Evolutionary conservation across 2,329 filamentous ascomycete species (phyloP), one percentile per base, ranked within the genome.

Genomic region (Fonsecaea erecta): DNA sequence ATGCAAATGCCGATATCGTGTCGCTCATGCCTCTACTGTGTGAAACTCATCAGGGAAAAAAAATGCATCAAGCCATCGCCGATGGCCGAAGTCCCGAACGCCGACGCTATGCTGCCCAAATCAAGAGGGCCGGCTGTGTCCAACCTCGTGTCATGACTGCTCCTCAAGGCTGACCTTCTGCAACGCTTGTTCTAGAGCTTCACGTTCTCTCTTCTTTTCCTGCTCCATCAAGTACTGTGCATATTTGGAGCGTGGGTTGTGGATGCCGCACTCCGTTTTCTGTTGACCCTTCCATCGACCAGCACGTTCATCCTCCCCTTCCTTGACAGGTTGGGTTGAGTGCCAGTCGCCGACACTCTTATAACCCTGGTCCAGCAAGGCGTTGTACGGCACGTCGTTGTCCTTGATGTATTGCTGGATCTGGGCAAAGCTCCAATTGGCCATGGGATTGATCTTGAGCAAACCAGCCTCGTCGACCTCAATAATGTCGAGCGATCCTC

Each of bases 331-430:
- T 72, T 88, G 90, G 3, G 95, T 99, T 57, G 93, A 97, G 84
- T 99, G 95, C 92, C 93, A 98, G 83, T 99, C 95, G 68, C 95
- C 95, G 68, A 99, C 85, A 70, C 92, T 97, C 85, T 98, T 97
- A 85, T 99, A 99, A n/a, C 95, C 95, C 65, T 84, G 85, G 80
- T 97, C 92, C 53, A 99, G 86, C 32, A 99, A 86, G 68, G 86
- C 88, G 77, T 99, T 99, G 84, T 97, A 98, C 0, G 95, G 95
- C 3, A 99, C 93, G 67, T 92, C 80, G 83, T 97, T 86, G 74
- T 90, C 88, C 73, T 88, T 86, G 80, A 97, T 87, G 81, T 99
- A 99, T 46, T 86, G 84, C 79, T 93, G 89, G 66, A 99, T 94
- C 76, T 98, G 90, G 68, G 87, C 82, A 81, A 99, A 99, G 51